Conservation (phyloP, 2,329 filamentous ascomycete species). For the Paramyrothecium roridum region DNA sequence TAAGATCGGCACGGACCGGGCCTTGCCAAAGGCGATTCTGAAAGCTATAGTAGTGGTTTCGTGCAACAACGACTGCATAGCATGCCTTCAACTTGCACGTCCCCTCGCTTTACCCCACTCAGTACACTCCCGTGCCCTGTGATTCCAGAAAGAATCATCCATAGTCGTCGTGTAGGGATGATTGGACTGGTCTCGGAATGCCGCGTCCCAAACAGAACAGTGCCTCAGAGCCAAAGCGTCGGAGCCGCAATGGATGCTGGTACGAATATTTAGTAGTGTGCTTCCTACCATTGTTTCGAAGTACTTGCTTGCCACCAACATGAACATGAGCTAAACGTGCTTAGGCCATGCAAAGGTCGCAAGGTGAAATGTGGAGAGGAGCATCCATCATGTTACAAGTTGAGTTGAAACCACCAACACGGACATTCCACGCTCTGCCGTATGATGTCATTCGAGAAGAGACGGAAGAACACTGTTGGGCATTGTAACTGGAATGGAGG, state of each 20-base stretch:
- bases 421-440: too few species aligned
- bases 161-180: not conserved
- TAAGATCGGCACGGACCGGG: not conserved
- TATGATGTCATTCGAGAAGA: not conserved
- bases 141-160: not conserved
- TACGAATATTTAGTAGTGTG: constrained; percentile 18
- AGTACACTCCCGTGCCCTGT: not conserved
- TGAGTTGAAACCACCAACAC: constrained; percentile 19
- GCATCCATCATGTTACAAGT: constrained; percentile 67
- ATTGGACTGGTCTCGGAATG: constrained; percentile 20
- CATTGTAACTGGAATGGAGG: not conserved
- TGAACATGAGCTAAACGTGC: not conserved
- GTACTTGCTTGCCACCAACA: not conserved
- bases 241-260: constrained; percentile 45
- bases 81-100: not conserved
- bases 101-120: not conserved
- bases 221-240: constrained; percentile 39
- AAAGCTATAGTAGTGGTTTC: not conserved
- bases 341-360: constrained; percentile 75
- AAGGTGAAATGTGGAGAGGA: constrained; percentile 77
- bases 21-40: not conserved
- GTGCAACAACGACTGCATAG: not conserved
- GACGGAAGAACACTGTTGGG: not conserved
- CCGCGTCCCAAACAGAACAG: constrained; percentile 40
- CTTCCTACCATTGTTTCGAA: not conserved